Conservation (phyloP, 2,329 filamentous ascomycete species). For the Fusarium cyanostomum region DNA sequence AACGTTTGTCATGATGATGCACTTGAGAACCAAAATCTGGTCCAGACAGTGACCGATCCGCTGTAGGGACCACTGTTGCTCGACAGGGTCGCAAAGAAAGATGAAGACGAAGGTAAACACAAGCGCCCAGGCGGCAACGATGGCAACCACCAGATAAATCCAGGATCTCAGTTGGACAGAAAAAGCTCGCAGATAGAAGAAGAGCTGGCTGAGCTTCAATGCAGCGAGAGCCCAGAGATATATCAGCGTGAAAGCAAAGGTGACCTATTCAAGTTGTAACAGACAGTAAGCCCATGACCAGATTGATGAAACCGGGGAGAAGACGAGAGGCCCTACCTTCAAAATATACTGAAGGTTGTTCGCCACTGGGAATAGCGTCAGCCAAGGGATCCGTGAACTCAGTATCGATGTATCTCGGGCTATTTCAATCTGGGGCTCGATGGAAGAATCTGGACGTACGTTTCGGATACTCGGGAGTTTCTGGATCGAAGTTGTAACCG, state of each 20-base stretch:
- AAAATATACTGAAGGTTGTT: background rate
- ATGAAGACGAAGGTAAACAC: conserved; percentile 34
- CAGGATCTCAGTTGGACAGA: conserved; percentile 15
- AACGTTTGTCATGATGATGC: conserved; percentile 46
- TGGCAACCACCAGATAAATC: conserved; percentile 17
- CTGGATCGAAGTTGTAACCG: background rate
- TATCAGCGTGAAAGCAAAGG: conserved; percentile 8
- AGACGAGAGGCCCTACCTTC: background rate
- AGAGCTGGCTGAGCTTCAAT: conserved; percentile 32
- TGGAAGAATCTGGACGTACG: background rate
- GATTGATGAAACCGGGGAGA: background rate
- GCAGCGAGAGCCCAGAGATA: conserved; percentile 35
- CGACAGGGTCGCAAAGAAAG: conserved; percentile 35
- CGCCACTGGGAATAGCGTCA: background rate
- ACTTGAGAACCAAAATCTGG: conserved; percentile 33
- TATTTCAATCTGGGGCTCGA: no score
- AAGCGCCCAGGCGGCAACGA: conserved; percentile 30
- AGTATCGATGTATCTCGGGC: no score
- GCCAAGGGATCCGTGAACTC: background rate
- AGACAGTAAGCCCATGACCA: background rate
- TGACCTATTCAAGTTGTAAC: background rate
- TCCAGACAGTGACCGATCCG: conserved; percentile 35
- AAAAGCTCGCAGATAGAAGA: conserved; percentile 35
- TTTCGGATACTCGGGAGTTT: background rate
- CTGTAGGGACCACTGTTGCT: conserved; percentile 34